Percentiles rank a stretch among this genome's conserved stretches.
These are phyloP conservation scores for Pseudisothecium myosuroides DNA, from an alignment of 225 moss, liverwort and hornwort genomes.

Conservation along the genomic window DNA sequence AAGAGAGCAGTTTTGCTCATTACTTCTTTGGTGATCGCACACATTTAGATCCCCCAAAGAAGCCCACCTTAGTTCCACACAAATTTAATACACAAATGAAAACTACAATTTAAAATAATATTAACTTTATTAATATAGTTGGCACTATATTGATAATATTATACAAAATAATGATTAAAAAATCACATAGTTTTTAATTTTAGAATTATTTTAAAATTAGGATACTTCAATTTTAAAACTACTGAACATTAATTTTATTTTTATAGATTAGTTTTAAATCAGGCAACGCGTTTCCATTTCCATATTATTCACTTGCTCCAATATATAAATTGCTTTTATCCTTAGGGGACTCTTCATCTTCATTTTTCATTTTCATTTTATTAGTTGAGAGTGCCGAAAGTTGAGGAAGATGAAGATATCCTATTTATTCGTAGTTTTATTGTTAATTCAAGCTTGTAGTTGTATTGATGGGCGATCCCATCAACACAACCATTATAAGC, in stretches of 20 bases:
- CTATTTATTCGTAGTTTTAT: neutral
- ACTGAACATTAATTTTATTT: rapidly evolving
- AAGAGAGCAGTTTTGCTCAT: rapidly evolving
- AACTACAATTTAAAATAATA: too few species aligned
- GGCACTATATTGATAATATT: too few species aligned
- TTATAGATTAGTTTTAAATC: neutral
- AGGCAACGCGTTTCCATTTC: too few species aligned
- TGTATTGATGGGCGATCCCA: neutral
- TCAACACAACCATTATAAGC: neutral
- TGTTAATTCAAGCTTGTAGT: neutral
- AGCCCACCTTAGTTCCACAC: too few species aligned
- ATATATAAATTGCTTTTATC: neutral
- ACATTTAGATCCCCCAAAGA: neutral
- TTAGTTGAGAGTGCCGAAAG: too few species aligned
- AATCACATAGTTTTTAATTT: too few species aligned
- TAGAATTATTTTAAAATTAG: neutral
- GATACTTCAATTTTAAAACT: neutral
- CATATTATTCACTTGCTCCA: too few species aligned
- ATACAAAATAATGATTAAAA: neutral
- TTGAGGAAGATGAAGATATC: neutral
- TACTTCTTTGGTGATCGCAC: rapidly evolving
- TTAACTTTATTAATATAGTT: too few species aligned
- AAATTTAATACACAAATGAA: neutral
- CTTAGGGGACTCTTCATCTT: neutral
- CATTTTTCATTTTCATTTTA: neutral